Evolutionary conservation across 2,329 filamentous ascomycete genomes (phyloP).

Genomic region (Fusarium devonianum): DNA sequence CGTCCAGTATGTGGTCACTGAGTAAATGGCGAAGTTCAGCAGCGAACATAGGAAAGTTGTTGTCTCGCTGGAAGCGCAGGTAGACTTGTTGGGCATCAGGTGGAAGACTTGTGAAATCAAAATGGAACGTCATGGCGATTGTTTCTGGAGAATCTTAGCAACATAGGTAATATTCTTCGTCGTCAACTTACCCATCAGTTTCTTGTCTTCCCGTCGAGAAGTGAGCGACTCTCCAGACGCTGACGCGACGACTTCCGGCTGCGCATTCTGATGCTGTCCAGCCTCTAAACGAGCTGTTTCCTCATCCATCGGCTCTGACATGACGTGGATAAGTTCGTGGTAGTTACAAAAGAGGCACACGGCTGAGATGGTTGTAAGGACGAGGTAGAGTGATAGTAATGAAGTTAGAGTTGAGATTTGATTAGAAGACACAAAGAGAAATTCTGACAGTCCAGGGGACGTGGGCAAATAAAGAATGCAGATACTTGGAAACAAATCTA

Average conservation of each 20-base stretch:
- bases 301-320: slow-evolving; percentile 19
- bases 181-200: slow-evolving; percentile 13
- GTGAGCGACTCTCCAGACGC: not conserved
- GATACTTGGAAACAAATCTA: not conserved
- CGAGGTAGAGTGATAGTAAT: not conserved
- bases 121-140: slow-evolving; percentile 16
- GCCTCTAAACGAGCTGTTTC: not conserved
- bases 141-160: slow-evolving; percentile 22
- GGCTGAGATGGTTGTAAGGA: not conserved
- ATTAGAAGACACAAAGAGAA: not conserved
- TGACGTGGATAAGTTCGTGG: not conserved
- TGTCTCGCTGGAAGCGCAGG: slow-evolving; percentile 12
- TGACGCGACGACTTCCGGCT: not conserved
- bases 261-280: not conserved
- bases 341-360: not conserved
- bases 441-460: not conserved
- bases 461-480: slow-evolving; percentile 5
- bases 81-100: slow-evolving; percentile 16
- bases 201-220: slow-evolving; percentile 8
- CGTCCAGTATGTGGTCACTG: slow-evolving; percentile 22
- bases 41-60: slow-evolving; percentile 10
- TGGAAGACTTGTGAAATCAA: slow-evolving; percentile 24
- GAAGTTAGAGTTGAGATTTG: not conserved
- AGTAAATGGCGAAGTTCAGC: slow-evolving; percentile 24
- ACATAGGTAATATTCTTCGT: too few relatives aligned